Evolutionary conservation across 2,329 filamentous ascomycete species (phyloP).

Genomic region (Botrytis squamosa): DNA sequence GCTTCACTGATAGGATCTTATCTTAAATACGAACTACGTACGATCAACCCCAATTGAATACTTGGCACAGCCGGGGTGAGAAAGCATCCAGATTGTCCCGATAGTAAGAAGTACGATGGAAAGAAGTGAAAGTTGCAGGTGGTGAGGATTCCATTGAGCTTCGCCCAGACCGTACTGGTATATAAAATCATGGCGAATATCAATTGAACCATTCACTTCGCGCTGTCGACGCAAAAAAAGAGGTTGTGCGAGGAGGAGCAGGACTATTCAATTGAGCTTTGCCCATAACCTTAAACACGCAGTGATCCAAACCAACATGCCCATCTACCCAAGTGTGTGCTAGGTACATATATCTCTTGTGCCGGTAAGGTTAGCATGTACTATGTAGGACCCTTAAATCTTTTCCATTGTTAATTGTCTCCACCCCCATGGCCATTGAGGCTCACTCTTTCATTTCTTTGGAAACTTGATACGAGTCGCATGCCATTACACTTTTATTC

Average conservation of each 20-base stretch:
- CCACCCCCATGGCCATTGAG: slow-evolving; percentile 5
- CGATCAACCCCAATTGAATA: not conserved
- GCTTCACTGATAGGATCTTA: not conserved
- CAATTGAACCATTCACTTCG: not conserved
- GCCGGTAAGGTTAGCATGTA: not conserved
- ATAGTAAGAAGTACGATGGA: not conserved
- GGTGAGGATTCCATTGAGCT: not conserved
- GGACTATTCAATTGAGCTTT: not conserved
- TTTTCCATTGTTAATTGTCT: not conserved
- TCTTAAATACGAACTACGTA: not conserved
- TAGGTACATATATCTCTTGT: not conserved
- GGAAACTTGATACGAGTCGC: slow-evolving; percentile 8
- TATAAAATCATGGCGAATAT: not conserved
- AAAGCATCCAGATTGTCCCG: not conserved
- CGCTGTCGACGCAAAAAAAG: not conserved
- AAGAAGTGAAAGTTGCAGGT: too few relatives aligned
- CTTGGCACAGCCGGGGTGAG: not conserved
- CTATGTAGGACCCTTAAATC: not conserved
- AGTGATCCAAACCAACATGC: not conserved
- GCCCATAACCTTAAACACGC: not conserved
- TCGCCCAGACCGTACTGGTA: not conserved
- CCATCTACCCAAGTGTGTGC: not conserved
- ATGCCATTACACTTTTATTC: slow-evolving; percentile 5
- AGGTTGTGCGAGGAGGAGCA: not conserved
- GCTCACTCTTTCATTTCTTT: slow-evolving; percentile 12